Evolutionary conservation across 805 yeast species (phyloP).

Genomic region (Starmerella etchellsii): DNA sequence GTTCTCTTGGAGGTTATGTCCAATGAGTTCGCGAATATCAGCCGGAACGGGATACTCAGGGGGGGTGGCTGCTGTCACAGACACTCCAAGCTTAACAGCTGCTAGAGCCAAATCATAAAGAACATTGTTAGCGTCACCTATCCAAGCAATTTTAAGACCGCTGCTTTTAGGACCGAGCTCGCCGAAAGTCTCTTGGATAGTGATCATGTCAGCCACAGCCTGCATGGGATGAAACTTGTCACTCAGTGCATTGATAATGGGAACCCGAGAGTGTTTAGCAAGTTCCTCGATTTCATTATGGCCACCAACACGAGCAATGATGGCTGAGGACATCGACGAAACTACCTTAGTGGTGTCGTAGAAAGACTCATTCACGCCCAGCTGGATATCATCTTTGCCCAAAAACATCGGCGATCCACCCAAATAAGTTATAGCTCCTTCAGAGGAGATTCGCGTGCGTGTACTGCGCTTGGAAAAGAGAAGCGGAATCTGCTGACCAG

Average conservation of each 20-base stretch:
- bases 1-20: conserved; percentile 38
- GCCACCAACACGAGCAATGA: conserved; percentile 87
- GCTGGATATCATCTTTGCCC: conserved; percentile 91
- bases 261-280: conserved; percentile 69
- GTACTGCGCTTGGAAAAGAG: conserved; percentile 87
- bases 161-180: conserved; percentile 11
- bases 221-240: conserved; percentile 91
- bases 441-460: conserved; percentile 85
- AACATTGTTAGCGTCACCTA: conserved; percentile 94
- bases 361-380: conserved; percentile 86
- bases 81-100: conserved; percentile 68
- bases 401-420: conserved; percentile 96
- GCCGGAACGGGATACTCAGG: conserved; percentile 50
- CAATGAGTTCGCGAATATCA: conserved; percentile 43
- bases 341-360: conserved; percentile 82
- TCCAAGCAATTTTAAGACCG: conserved; percentile 76
- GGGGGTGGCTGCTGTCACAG: conserved; percentile 77
- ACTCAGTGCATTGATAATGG: conserved; percentile 86
- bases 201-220: conserved; percentile 80
- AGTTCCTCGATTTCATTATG: conserved; percentile 73
- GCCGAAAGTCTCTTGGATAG: conserved; percentile 51
- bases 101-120: conserved; percentile 88
- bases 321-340: conserved; percentile 91
- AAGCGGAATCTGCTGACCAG: conserved; percentile 73
- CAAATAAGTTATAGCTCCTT: conserved; percentile 84